Percentiles rank a stretch among this genome's conserved stretches.
These are phyloP conservation scores for Ilyonectria sp. DNA, from an alignment of 2,329 filamentous ascomycete species.

Conservation along the genomic window DNA sequence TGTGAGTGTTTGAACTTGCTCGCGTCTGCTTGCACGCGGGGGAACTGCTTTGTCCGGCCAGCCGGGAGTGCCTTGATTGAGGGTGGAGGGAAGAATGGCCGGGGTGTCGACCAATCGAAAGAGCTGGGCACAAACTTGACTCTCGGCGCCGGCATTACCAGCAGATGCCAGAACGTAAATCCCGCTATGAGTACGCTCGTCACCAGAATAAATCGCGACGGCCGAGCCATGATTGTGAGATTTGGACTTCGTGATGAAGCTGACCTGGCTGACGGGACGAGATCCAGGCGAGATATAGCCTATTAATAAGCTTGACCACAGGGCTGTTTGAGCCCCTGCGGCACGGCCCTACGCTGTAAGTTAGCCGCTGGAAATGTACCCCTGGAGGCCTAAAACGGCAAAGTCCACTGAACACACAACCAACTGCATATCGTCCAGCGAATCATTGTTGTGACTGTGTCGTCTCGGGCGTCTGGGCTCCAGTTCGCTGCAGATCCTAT, in stretches of 20 bases:
- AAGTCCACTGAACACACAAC: constrained; percentile 6
- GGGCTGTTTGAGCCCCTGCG: background rate
- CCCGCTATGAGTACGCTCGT: constrained; percentile 25
- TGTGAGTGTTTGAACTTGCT: constrained; percentile 38
- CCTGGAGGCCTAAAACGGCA: background rate
- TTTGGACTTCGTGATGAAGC: constrained; percentile 6
- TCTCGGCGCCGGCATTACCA: constrained; percentile 21
- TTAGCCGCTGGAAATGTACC: constrained; percentile 3
- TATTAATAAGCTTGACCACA: constrained; percentile 3
- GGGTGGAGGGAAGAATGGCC: constrained; percentile 48
- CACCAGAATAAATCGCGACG: constrained; percentile 19
- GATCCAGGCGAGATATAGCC: constrained; percentile 4
- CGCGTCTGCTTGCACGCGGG: constrained; percentile 50
- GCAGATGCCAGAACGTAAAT: constrained; percentile 43
- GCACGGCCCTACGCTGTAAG: background rate
- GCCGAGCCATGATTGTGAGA: constrained; percentile 17
- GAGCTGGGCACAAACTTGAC: constrained; percentile 44
- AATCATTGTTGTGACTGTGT: background rate
- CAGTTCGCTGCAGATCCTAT: constrained; percentile 8
- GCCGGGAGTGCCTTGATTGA: constrained; percentile 52
- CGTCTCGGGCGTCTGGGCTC: background rate
- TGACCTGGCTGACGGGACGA: background rate
- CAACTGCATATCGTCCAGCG: constrained; percentile 8
- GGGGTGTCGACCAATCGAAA: constrained; percentile 51
- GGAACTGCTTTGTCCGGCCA: constrained; percentile 45